phyloP scores from a whole-genome alignment of 164 flowering plant genomes.

The Sextonia rubra region DNA sequence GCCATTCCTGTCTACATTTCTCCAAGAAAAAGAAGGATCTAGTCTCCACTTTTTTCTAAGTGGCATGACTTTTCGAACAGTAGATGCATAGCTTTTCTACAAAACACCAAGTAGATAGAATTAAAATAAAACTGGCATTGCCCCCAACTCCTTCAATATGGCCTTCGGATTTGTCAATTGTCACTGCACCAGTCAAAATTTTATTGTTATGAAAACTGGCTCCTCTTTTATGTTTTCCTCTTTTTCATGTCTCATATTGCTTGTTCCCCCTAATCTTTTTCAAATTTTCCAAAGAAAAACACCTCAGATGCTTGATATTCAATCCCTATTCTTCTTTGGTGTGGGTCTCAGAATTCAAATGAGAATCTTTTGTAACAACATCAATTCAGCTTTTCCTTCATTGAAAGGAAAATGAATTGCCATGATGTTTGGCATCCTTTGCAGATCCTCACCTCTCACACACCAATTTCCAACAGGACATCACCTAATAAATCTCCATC shows the following conservation, averaged over 20 bases:
- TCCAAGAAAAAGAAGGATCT: neutral
- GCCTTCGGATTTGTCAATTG: neutral
- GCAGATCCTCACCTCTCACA: too few species aligned
- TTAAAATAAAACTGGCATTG: neutral
- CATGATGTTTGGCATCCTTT: too few species aligned
- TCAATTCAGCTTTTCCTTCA: too few species aligned
- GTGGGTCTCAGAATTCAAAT: too few species aligned
- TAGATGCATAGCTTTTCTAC: neutral
- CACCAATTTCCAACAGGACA: too few species aligned
- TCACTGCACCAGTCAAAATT: neutral
- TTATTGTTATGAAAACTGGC: neutral
- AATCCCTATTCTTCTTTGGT: too few species aligned
- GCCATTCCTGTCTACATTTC: neutral
- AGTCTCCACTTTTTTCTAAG: neutral
- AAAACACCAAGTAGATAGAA: neutral
- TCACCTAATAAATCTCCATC: too few species aligned
- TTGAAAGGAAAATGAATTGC: too few species aligned
- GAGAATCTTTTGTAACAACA: too few species aligned
- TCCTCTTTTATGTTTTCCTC: neutral
- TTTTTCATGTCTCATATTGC: neutral
- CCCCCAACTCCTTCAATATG: neutral
- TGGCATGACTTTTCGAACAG: neutral
- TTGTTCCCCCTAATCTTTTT: neutral
- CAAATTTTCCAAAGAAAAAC: neutral
- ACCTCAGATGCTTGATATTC: too few species aligned